Evolutionary conservation across 176 grass and related monocot species (phyloP), one percentile per base, ranked within the genome.

Genomic region (Bolboschoenus planiculmis): DNA sequence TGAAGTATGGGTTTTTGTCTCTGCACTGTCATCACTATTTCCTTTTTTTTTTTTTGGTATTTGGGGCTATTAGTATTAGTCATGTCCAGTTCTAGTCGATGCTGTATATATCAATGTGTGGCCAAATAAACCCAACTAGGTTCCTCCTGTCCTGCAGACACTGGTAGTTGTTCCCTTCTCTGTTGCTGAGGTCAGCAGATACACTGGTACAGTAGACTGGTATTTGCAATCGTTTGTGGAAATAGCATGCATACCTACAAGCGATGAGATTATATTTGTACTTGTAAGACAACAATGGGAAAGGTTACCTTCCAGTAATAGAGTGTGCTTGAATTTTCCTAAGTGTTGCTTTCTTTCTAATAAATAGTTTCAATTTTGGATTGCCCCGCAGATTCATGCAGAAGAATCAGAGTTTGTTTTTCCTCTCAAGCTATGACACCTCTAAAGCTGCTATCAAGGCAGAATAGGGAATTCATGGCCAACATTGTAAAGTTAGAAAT

Each of bases 381-480:
- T 59, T 72, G 39, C 14, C 55, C 78, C 30, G 21, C 89, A 98
- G 95, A 82, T 98, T 98, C 86, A 57, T 98, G 84, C 92, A 98
- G 89, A 98, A 94, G 91, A 94, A 98, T 75, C 95, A 95, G 60
- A 88, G 63, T 1, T 23, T 53, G 13, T 95, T 98, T 82, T 93
- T 95, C 50, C 72, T 89, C 18, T 86, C 88, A 5, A 83, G 48
- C 20, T 94, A 98, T 61, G 90, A 91, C 63, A 86, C 62, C 56
- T 78, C 74, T 15, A 88, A 91, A 81, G 84, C 64, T 7, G 61
- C 54, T 0, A 85, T 92, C 53, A 89, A 39, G 31, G 47, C 74
- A 24, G 93, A 93, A 35, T 82, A 82, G 58, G 43, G 31, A 80
- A 30, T 42, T 61, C 30, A 61, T 59, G 6, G 2, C 5, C 20